Evolutionary conservation across 2,329 filamentous ascomycete genomes (phyloP), one percentile per base, ranked within the genome.

Genomic region (Paraphaeosphaeria sporulosa): DNA sequence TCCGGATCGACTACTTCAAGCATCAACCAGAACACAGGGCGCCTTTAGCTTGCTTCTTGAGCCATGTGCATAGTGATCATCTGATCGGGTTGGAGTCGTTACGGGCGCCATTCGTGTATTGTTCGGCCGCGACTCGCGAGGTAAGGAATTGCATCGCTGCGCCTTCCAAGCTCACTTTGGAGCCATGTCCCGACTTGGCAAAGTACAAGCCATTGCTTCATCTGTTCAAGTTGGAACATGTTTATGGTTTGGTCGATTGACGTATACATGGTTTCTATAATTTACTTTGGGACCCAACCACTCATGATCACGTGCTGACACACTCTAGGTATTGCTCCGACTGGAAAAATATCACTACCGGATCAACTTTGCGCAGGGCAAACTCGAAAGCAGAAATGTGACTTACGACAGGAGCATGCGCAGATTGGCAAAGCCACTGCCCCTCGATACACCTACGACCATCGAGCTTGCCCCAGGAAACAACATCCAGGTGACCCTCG

Each of bases 21-120:
- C 80, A 79, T 17, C 82, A 83, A 49, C 79, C 82, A 4, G 81
- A 81, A 6, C 78, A 78, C 17, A 84, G 79, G 17, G 85, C 90
- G 4, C 91, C 93, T 0, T 78, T 95, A 57, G 93, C 91, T 17
- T 95, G 90, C 75, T 97, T 98, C 73, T 83, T 98, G 27, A 96
- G 91, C 76, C 94, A 98, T 84, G 88, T 96, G 2, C 94, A 97
- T 74, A 96, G 90, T 64, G 94, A 97, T 70, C 94, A 97, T 77
- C 85, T 97, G 1, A 85, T 85, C 38, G 94, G 94, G 0, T 84
- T 97, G 1, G 93, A 96, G 68, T 86, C 84, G 13, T 84, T 94
- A 56, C 86, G 88, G 48, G 87, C 91, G 30, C 91, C 92, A 0
- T 97, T 97, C 71, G 87, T 98, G 21, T 97, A 97, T 77, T 97